Evolutionary conservation across 495 filamentous ascomycete species (phyloP), one percentile per base, ranked within the genome.

Genomic region (Cercophora newfieldiana): DNA sequence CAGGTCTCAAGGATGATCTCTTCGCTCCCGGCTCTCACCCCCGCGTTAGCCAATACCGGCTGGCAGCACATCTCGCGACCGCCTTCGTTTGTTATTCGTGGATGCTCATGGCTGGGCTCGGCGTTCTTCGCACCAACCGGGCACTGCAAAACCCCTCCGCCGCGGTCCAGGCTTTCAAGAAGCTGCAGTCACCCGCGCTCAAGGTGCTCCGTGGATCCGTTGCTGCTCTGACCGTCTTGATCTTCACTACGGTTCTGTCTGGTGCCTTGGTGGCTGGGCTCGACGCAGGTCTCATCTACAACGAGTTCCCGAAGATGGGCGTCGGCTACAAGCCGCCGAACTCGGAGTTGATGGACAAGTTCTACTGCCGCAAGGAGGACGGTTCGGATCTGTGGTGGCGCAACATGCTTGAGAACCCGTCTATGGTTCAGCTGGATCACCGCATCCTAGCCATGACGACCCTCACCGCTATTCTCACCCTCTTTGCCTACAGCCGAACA

Each of bases 281-380:
- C 24, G 95, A 99, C 72, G 95, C 95, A 16, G 95, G 95, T 14
- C 80, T 99, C 18, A 97, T 99, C 73, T 99, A 99, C 81, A 98
- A 98, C 74, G 92, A 98, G 71, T 97, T 98, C 74, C 96, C 96
- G 1, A 91, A 85, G 72, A 99, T 99, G 95, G 95, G 96, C 29
- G 78, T 83, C 1, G 92, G 92, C 1, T 82, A 93, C 30, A 81
- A 90, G 2, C 95, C 95, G 10, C 96, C 95, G 1, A 86, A 81
- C 64, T 80, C 84, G 0, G 95, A 99, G 75, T 87, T 99, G 8
- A 92, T 92, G 71, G 87, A 91, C 69, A 79, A 85, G 49, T 94
- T 93, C 79, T 99, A 98, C 83, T 91, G 88, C 22, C 91, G 91
- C 59, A 84, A 82, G 54, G 81, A 87, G 48, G 93, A 97, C 74